Base-by-base conservation (phyloP, 2,329 filamentous ascomycete genomes). In the Penicillium aurantiogriseum region DNA sequence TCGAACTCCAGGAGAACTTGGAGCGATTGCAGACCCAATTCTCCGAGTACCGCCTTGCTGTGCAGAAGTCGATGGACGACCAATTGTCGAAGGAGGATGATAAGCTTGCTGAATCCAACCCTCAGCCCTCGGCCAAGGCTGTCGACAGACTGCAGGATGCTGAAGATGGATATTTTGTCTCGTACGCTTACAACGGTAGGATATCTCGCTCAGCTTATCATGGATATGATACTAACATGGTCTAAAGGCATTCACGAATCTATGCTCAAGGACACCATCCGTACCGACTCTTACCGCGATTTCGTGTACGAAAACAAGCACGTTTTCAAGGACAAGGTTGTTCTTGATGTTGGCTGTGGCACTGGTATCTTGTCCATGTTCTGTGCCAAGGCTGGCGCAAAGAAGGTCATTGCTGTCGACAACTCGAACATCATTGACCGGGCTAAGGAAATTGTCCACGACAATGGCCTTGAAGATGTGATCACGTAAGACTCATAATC, bases 261-360 rank as follows among this genome's bases (percentile, higher is more conserved):
- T 8, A 97, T 97, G 92, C 83, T 97, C 61, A 96, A 96, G 73
- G 92, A 97, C 70, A 81, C 85, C 0, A 83, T 96, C 40, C 88
- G 92, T 51, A 97, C 92, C 11, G 90, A 96, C 68, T 88, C 91
- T 3, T 97, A 97, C 76, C 87, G 92, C 45, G 92, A 97, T 76
- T 96, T 97, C 72, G 92, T 97, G 69, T 96, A 97, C 77, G 85
- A 87, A 64, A 91, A 97, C 78, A 94, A 96, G 74, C 81, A 91
- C 63, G 78, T 96, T 4, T 96, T 97, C 76, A 85, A 87, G 33
- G 90, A 86, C 68, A 96, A 96, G 77, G 85, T 88, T 10, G 90
- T 97, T 13, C 84, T 97, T 7, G 92, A 97, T 70, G 92, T 97
- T 62, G 92, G 92, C 49, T 97, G 92, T 69, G 90, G 78, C n/a